Evolutionary conservation across 306 rosid species (phyloP), one percentile per base, ranked within the genome.

Genomic region (Castanopsis chinensis): DNA sequence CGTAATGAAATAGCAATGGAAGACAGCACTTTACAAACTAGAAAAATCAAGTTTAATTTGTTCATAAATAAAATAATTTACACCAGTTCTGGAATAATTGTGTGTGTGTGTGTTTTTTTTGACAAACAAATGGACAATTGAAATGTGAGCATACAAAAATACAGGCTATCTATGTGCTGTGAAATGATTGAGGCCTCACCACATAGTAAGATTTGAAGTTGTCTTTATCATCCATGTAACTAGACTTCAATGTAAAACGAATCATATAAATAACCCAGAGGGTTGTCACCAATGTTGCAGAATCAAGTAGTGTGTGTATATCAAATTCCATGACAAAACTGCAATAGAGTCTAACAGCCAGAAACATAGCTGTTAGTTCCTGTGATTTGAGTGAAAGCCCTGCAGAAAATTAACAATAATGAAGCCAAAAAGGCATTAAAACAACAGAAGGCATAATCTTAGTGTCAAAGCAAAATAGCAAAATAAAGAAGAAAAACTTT

Each of bases 261-360:
- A 91, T 91, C 92, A 83, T 88, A 76, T 89, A 91, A 56, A 91
- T 88, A 60, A 91, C 97, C 93, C 93, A 92, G 37, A 92, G 84
- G 35, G 94, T 92, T 7, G 97, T 86, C 43, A 30, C 88, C 78
- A 92, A 76, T 19, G 97, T 90, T 73, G 97, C 97, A 51, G 81
- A 67, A 77, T 92, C 97, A 56, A 92, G 92, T 75, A 92, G 4
- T 41, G 97, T 92, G 80, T 92, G 97, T 45, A 92, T 89, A 72
- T 92, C 97, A 81, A 85, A 92, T 84, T 92, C 97, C 91, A 92
- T 90, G 9, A 89, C 97, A 81, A 90, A 86, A 85, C 97, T 92
- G 86, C 92, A 90, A 77, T 86, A 92, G 12, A 92, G 90, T 80
- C 94, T 90, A 64, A 84, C 93, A 74, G 85, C 93, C 27, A 91